These are phyloP conservation scores for Forsythia viridissima DNA, from an alignment of 257 asterid genomes.

Conservation along the genomic window DNA sequence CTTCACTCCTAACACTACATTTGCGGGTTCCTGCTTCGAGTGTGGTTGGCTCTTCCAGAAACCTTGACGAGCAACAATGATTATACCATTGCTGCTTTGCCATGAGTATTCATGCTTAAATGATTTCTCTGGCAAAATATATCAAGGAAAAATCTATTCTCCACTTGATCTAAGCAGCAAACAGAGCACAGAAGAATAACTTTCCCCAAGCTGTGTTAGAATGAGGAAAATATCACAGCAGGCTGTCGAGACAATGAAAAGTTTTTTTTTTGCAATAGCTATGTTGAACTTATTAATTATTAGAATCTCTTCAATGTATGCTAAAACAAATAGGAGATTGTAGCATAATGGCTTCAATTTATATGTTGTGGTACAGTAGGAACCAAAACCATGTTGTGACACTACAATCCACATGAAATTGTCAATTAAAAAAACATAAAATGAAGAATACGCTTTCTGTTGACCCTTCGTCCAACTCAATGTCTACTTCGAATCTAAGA, in stretches of 20 bases:
- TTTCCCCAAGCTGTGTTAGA: background rate
- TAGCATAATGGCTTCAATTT: background rate
- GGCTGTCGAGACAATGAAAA: background rate
- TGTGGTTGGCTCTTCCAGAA: background rate
- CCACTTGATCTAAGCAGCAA: background rate
- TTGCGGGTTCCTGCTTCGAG: background rate
- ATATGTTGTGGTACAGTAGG: background rate
- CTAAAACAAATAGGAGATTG: background rate
- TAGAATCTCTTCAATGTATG: background rate
- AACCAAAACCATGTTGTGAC: too few species aligned
- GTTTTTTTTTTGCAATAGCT: too few species aligned
- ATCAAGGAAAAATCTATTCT: background rate
- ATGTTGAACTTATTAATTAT: too few species aligned
- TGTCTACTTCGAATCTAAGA: background rate
- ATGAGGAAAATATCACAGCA: background rate
- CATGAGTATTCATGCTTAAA: background rate
- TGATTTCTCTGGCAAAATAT: background rate
- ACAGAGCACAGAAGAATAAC: background rate
- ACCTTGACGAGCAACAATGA: background rate
- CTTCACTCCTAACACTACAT: background rate
- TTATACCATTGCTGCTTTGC: background rate
- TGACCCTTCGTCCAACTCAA: background rate
- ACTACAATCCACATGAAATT: too few species aligned
- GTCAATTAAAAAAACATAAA: background rate
- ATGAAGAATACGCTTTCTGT: background rate